Evolutionary conservation across 164 flowering plant species (phyloP).

Genomic region (Aristolochia californica): DNA sequence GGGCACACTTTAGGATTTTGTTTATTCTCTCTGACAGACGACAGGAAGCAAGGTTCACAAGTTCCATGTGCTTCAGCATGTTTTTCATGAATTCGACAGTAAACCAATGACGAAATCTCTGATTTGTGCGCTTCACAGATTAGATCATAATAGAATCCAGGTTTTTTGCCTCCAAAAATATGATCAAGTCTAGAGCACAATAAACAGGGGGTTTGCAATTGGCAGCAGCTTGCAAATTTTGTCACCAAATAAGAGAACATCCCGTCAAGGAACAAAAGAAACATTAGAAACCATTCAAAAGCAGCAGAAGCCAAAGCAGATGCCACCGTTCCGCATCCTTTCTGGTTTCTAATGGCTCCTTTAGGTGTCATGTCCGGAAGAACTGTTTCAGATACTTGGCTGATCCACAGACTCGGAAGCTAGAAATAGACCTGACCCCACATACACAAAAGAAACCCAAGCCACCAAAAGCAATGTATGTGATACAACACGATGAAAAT

Average conservation of each 20-base stretch:
- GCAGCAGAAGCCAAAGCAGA: constrained; percentile 44
- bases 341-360: constrained; percentile 18
- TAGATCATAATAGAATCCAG: constrained; percentile 46
- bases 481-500: no score
- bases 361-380: constrained; percentile 25
- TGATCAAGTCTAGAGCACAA: constrained; percentile 81
- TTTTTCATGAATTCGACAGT: constrained; percentile 41
- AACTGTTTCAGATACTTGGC: neutral
- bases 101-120: constrained; percentile 48
- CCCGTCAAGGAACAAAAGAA: constrained; percentile 58
- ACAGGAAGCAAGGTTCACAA: constrained; percentile 55
- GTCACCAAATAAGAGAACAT: constrained; percentile 49
- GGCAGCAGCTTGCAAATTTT: constrained; percentile 56
- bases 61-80: constrained; percentile 41
- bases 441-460: no score
- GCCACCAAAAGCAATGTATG: no score
- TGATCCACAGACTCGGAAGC: neutral
- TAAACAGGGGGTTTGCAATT: constrained; percentile 57
- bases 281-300: constrained; percentile 72
- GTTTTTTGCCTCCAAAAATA: constrained; percentile 25
- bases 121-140: constrained; percentile 43
- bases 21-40: constrained; percentile 27
- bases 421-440: no score
- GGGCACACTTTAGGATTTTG: constrained; percentile 43
- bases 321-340: constrained; percentile 4